phyloP scores from a whole-genome alignment of 2,329 filamentous ascomycete genomes.

The Zasmidium cellare region DNA sequence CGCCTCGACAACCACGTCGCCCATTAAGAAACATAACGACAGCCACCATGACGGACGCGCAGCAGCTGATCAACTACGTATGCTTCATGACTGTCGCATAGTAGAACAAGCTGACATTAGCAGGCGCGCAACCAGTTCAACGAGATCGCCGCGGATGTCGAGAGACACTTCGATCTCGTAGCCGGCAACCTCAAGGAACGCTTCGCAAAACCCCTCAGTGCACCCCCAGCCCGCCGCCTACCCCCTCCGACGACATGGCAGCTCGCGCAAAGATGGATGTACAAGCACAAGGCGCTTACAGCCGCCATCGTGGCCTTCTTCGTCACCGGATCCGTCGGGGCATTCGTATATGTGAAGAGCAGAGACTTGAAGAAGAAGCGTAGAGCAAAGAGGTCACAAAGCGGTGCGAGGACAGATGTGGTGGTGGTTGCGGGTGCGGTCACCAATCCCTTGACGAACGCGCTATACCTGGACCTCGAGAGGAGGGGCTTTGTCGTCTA shows the following conservation, averaged over 20 bases:
- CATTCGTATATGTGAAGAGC: conserved; percentile 58
- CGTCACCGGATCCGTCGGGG: conserved; percentile 56
- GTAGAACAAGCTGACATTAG: background rate
- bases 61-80: conserved; percentile 36
- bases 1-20: background rate
- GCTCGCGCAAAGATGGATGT: conserved; percentile 68
- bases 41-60: conserved; percentile 36
- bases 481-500: conserved; percentile 91
- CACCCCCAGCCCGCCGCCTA: conserved; percentile 45
- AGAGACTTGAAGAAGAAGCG: conserved; percentile 62
- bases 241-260: conserved; percentile 50
- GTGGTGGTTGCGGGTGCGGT: conserved; percentile 86
- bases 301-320: conserved; percentile 70
- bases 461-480: conserved; percentile 82
- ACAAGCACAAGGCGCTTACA: conserved; percentile 70
- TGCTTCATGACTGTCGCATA: background rate
- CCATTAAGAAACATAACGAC: background rate
- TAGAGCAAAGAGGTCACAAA: conserved; percentile 74
- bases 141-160: conserved; percentile 75
- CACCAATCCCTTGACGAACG: conserved; percentile 77
- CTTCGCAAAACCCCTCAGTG: conserved; percentile 69
- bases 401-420: conserved; percentile 85
- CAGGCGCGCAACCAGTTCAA: conserved; percentile 37
- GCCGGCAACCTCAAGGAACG: conserved; percentile 70
- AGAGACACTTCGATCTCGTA: conserved; percentile 76